Percentiles rank a stretch among this genome's conserved stretches.
Conservation (phyloP, 73 alveolate genomes). For the Diophrys appendiculata region DNA sequence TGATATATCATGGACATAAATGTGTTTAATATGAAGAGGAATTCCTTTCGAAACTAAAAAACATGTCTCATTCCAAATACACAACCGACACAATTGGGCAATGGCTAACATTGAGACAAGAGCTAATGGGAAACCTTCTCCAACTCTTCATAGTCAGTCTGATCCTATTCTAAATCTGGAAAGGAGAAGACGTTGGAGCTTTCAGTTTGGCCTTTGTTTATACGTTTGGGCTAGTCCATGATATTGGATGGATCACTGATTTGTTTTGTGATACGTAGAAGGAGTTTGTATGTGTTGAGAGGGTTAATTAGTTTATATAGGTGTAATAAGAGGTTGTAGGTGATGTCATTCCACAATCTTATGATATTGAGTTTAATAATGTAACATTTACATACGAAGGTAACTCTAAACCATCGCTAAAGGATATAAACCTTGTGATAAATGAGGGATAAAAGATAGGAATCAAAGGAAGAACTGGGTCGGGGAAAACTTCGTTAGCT, state of each 20-base stretch:
- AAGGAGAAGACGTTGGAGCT: too few species aligned
- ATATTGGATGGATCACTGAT: neutral
- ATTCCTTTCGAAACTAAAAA: neutral
- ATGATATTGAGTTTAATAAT: slow-evolving; percentile 14
- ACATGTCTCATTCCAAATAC: neutral
- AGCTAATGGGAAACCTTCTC: too few species aligned
- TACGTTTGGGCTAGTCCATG: too few species aligned
- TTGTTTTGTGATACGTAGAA: neutral
- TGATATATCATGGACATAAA: too few species aligned
- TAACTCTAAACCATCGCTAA: slow-evolving; percentile 65
- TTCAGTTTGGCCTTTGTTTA: too few species aligned
- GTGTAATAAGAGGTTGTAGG: neutral
- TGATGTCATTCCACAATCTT: neutral
- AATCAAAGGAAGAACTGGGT: slow-evolving; percentile 95
- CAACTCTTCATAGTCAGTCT: too few species aligned
- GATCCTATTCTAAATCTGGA: too few species aligned
- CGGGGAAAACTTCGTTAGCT: slow-evolving; percentile 92
- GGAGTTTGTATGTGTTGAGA: neutral
- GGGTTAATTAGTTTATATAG: neutral
- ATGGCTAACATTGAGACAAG: neutral
- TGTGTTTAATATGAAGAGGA: too few species aligned
- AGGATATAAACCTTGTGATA: slow-evolving; percentile 67
- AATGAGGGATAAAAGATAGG: slow-evolving; percentile 83
- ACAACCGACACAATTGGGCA: neutral
- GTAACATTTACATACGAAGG: slow-evolving; percentile 76